These are phyloP conservation scores for Diaporthe nobilis DNA, from an alignment of 2,329 filamentous ascomycete species.

Conservation along the genomic window DNA sequence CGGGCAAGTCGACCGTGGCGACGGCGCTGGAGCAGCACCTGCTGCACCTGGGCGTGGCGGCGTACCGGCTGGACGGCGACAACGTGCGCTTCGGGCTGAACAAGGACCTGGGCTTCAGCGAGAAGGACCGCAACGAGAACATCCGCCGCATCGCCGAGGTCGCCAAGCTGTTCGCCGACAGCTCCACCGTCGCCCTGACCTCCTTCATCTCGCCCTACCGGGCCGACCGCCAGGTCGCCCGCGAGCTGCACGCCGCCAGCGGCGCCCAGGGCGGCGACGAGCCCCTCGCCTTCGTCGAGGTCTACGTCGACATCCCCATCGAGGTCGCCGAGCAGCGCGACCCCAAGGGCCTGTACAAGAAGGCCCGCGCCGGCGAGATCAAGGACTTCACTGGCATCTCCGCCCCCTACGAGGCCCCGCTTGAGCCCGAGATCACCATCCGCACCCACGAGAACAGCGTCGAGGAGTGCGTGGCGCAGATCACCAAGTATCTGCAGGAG, in stretches of 20 bases:
- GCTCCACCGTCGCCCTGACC: conserved; percentile 87
- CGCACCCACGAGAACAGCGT: conserved; percentile 85
- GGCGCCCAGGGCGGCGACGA: conserved; percentile 69
- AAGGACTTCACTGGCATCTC: conserved; percentile 98
- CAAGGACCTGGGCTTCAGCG: conserved; percentile 96
- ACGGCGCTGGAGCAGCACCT: conserved; percentile 98
- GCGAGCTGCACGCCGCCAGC: conserved; percentile 80
- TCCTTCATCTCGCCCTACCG: conserved; percentile 98
- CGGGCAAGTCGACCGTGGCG: conserved; percentile 96
- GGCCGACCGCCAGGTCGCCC: conserved; percentile 86
- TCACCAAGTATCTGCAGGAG: conserved; percentile 82
- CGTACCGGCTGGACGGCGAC: conserved; percentile 97
- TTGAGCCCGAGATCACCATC: conserved; percentile 89
- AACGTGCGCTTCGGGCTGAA: conserved; percentile 98
- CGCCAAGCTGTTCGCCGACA: conserved; percentile 96
- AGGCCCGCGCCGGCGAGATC: conserved; percentile 92
- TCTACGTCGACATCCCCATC: conserved; percentile 91
- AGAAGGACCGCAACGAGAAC: conserved; percentile 96
- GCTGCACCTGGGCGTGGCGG: conserved; percentile 83
- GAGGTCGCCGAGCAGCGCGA: conserved; percentile 95
- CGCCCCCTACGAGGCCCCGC: conserved; percentile 93
- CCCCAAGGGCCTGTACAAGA: conserved; percentile 98
- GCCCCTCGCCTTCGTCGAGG: conserved; percentile 90
- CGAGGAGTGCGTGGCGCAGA: conserved; percentile 89
- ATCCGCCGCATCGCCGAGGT: conserved; percentile 97